These are phyloP conservation scores for Sugiyamaella japonica DNA, from an alignment of 1,139 yeast genomes.

Conservation along the genomic window DNA sequence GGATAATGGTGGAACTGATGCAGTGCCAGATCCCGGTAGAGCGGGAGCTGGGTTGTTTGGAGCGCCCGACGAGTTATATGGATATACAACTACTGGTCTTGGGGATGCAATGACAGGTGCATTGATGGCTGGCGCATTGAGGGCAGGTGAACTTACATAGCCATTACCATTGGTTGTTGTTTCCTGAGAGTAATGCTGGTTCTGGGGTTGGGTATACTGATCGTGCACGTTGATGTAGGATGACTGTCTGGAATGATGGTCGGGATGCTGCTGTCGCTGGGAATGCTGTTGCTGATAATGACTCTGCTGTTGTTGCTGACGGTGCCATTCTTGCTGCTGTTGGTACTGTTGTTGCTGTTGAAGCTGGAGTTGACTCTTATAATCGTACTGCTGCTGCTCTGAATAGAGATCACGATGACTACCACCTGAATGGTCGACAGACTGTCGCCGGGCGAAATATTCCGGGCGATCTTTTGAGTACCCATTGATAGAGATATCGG, in stretches of 20 bases:
- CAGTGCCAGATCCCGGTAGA: not conserved
- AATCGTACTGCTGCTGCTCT: not conserved
- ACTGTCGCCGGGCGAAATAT: not conserved
- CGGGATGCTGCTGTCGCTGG: not conserved
- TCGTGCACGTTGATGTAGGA: slow-evolving; percentile 50
- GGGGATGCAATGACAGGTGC: slow-evolving; percentile 19
- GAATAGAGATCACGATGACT: slow-evolving; percentile 9
- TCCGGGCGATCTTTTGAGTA: slow-evolving; percentile 1
- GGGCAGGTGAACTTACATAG: not conserved
- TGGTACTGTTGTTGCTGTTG: slow-evolving; percentile 6
- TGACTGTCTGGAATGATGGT: slow-evolving; percentile 40
- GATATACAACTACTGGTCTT: slow-evolving; percentile 16
- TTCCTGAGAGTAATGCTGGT: slow-evolving; percentile 1
- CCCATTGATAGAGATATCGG: slow-evolving; percentile 7
- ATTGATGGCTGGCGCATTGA: slow-evolving; percentile 4
- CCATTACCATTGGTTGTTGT: slow-evolving; percentile 1
- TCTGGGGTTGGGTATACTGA: not conserved
- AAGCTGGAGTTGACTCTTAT: not conserved
- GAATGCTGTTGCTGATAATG: slow-evolving; percentile 10
- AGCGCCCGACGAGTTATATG: slow-evolving; percentile 3
- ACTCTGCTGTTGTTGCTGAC: not conserved
- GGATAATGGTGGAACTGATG: slow-evolving; percentile 11
- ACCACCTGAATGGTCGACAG: slow-evolving; percentile 9
- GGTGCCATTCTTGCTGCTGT: not conserved
- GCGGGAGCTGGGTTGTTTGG: not conserved